Evolutionary conservation across 73 alveolate species (phyloP), one percentile per base, ranked within the genome.

Genomic region (Stentor coeruleus): DNA sequence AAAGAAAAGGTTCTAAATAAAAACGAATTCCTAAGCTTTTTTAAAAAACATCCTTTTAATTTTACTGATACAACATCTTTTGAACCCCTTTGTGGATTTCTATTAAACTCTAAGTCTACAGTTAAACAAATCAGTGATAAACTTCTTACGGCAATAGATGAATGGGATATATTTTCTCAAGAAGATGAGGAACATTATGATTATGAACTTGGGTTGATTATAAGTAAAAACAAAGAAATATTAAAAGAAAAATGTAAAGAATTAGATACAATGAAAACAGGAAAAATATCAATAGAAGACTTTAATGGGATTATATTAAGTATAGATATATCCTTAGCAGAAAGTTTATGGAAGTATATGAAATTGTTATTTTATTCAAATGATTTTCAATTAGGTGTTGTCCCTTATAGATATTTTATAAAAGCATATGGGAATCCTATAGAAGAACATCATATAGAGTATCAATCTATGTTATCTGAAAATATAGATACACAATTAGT

Each of bases 161-260:
- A 75, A 2, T 75, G 83, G 3, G 72, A 75, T 15, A 38, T 40
- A n/a, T 40, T 75, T n/a, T 20, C 83, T n/a, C 39, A 31, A n/a
- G 83, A 75, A 38, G 83, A 75, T 37, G 83, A 75, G 33, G 30
- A 75, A 6, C 36, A 36, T 2, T 75, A 37, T 75, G 83, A 75
- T 2, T 15, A 39, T 15, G 80, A 75, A 28, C 72, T 75, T 15
- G 15, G 38, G 28, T 6, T 15, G 14, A 40, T 75, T 37, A 75
- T 75, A 0, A 39, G 74, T n/a, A 40, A 75, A 35, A 15, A 37
- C 39, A 39, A 39, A 33, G 30, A 20, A 1, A 15, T 31, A 1
- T 35, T 75, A 0, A 39, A 75, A 33, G 26, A 31, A 75, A 39
- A 31, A 2, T 75, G 83, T 35, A 39, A 75, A 39, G 3, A 1